Evolutionary conservation across 805 yeast species (phyloP).

Genomic region (Wickerhamiella vanderwaltii): DNA sequence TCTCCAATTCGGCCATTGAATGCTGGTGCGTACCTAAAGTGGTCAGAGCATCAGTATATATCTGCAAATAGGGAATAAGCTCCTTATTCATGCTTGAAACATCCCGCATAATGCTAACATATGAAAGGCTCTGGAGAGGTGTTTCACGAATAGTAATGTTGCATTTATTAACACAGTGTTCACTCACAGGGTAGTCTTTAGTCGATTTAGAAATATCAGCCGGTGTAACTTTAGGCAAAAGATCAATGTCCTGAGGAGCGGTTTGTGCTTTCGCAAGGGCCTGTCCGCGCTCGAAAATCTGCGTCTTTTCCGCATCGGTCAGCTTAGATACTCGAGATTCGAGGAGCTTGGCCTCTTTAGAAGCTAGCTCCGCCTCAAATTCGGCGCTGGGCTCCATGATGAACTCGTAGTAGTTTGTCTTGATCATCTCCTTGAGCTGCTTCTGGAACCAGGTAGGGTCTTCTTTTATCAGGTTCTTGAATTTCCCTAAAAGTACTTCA

Average conservation of each 20-base stretch:
- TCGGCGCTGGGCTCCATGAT: constrained; percentile 59
- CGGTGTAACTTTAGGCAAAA: constrained; percentile 66
- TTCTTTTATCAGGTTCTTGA: constrained; percentile 46
- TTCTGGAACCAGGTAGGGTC: constrained; percentile 51
- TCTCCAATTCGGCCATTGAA: constrained; percentile 70
- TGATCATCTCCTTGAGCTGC: constrained; percentile 42
- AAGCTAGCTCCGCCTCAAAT: constrained; percentile 39
- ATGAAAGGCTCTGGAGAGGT: constrained; percentile 50
- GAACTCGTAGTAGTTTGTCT: constrained; percentile 53
- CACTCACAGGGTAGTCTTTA: constrained; percentile 27
- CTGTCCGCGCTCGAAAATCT: constrained; percentile 49
- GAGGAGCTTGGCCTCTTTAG: constrained; percentile 48
- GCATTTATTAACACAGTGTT: constrained; percentile 8
- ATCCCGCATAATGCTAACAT: constrained; percentile 55
- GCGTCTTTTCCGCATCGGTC: constrained; percentile 42
- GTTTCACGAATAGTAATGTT: constrained; percentile 26
- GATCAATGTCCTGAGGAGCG: constrained; percentile 57
- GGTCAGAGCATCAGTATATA: constrained; percentile 69
- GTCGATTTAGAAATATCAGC: constrained; percentile 58
- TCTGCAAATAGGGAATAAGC: constrained; percentile 55
- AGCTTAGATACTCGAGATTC: constrained; percentile 33
- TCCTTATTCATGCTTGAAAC: constrained; percentile 47
- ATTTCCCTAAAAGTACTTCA: constrained; percentile 44
- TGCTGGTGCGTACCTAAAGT: constrained; percentile 71
- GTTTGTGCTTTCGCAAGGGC: constrained; percentile 51